A percentile compares a stretch with the other conserved stretches of the same genome.
These are phyloP conservation scores for Tylopilus plumbeoviolaceoides DNA, from an alignment of 768 basidiomycete genomes.

Conservation along the genomic window DNA sequence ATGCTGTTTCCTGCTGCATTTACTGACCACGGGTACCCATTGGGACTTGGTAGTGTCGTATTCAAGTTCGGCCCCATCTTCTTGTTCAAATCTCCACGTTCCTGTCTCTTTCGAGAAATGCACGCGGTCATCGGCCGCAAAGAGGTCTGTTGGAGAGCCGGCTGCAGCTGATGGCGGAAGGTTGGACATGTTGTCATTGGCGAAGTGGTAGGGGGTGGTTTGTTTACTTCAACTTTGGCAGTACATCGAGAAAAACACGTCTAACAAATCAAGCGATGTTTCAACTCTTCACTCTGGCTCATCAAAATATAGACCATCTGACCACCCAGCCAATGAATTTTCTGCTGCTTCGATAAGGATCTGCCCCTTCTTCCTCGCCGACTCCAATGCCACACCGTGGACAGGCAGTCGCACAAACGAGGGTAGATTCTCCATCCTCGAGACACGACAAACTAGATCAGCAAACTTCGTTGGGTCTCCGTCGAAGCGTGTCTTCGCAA, in stretches of 20 bases:
- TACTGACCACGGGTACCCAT: conserved; percentile 83
- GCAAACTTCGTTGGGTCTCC: conserved; percentile 26
- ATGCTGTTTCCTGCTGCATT: background rate
- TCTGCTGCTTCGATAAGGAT: conserved; percentile 21
- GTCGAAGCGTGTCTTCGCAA: conserved; percentile 16
- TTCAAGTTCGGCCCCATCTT: conserved; percentile 88
- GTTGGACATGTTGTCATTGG: conserved; percentile 21
- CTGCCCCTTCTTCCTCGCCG: conserved; percentile 19
- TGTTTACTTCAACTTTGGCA: conserved; percentile 42
- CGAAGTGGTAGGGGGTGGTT: conserved; percentile 5
- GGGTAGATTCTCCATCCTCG: conserved; percentile 14
- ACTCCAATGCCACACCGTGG: conserved; percentile 18
- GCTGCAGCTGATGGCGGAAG: conserved; percentile 45
- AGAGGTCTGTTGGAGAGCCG: conserved; percentile 54
- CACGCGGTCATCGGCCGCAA: conserved; percentile 77
- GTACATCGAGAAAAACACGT: background rate
- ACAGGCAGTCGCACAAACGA: conserved; percentile 20
- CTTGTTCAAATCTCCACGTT: conserved; percentile 88
- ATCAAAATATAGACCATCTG: conserved; percentile 1
- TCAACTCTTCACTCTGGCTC: background rate
- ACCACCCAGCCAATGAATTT: conserved; percentile 1
- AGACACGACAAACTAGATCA: conserved; percentile 16
- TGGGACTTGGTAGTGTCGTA: conserved; percentile 70
- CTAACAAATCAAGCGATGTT: too few relatives aligned
- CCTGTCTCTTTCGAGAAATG: conserved; percentile 71